Base-by-base conservation (phyloP, 2,329 filamentous ascomycete species). In the Byssothecium circinans region DNA sequence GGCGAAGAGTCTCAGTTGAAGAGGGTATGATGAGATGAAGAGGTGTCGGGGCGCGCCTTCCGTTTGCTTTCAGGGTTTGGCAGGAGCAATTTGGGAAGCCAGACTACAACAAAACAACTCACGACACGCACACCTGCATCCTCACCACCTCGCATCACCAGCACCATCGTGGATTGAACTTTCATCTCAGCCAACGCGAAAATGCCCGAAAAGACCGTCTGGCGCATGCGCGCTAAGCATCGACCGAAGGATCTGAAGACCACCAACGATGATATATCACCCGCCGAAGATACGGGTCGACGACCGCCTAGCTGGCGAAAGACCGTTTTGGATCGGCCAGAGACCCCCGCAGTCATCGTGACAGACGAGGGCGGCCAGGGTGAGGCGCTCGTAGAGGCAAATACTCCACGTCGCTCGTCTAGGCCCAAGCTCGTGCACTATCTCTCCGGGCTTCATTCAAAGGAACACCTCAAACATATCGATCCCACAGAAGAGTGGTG, bases 381-480 rank as follows among this genome's bases (percentile, higher is more conserved):
- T 30, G 72, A 74, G 39, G 27, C 50, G 22, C 62, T 62, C 11
- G 62, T 61, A 18, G 59, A 61, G 22, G 47, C 56, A 1, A 50
- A 64, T 6, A 61, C 64, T 11, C 63, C 70, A 12, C 72, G 53
- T 22, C 60, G 53, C 38, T 49, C 65, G 8, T 52, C 70, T n/a
- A 72, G 64, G 47, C 72, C 74, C 5, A 74, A 72, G 43, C 54
- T 74, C 15, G 60, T 64, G 15, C 67, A 67, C 3, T 74, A 74
- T 57, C 69, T 75, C 12, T 70, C 70, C 5, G 58, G 66, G 10
- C 68, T 70, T 32, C 43, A 44, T 49, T 25, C 44, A 64, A 49
- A 65, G 59, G 27, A 55, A 49, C 12, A 50, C 54, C 12, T 40
- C 47, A 43, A 65, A 51, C 36, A 43, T 1, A 41, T 57, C 4